Conservation (phyloP, 805 yeast genomes). For the Zygosaccharomyces pseudorouxii region DNA sequence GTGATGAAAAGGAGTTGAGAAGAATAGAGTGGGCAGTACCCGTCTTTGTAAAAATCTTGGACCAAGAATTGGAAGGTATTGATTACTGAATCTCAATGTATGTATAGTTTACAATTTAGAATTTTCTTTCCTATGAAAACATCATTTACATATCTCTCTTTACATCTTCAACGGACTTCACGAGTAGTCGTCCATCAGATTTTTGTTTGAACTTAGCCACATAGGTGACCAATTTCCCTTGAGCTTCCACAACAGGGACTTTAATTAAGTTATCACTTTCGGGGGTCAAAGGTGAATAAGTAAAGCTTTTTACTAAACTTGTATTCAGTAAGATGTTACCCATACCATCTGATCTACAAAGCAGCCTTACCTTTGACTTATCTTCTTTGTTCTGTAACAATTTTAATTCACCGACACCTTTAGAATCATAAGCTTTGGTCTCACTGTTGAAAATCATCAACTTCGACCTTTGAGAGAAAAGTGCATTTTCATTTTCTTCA, state of each 20-base stretch:
- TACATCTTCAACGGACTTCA: conserved; percentile 31
- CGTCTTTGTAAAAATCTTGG: conserved; percentile 12
- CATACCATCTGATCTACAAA: conserved; percentile 86
- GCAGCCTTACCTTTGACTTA: conserved; percentile 54
- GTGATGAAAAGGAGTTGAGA: conserved; percentile 28
- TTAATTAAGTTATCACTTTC: conserved; percentile 65
- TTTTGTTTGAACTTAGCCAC: conserved; percentile 63
- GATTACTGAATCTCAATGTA: conserved; percentile 9
- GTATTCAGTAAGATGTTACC: conserved; percentile 73
- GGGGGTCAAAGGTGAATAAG: conserved; percentile 47
- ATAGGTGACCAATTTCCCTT: conserved; percentile 60
- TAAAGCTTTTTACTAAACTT: conserved; percentile 51
- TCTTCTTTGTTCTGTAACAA: conserved; percentile 58
- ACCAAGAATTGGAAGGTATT: conserved; percentile 16
- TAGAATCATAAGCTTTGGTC: conserved; percentile 50
- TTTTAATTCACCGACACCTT: conserved; percentile 82
- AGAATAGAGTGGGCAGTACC: conserved; percentile 33
- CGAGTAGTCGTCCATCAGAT: conserved; percentile 34
- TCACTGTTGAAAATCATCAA: conserved; percentile 55
- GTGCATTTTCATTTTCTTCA: conserved; percentile 71
- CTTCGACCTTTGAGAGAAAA: conserved; percentile 66
- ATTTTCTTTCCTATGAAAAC: conserved; percentile 1
- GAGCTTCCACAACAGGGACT: conserved; percentile 56
- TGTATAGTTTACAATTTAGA: conserved; percentile 1
- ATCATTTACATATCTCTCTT: conserved; percentile 30